A percentile compares a stretch with the other conserved stretches of the same genome.
These are phyloP conservation scores for Baorangia bicolor DNA, from an alignment of 768 basidiomycete species.

Conservation along the genomic window DNA sequence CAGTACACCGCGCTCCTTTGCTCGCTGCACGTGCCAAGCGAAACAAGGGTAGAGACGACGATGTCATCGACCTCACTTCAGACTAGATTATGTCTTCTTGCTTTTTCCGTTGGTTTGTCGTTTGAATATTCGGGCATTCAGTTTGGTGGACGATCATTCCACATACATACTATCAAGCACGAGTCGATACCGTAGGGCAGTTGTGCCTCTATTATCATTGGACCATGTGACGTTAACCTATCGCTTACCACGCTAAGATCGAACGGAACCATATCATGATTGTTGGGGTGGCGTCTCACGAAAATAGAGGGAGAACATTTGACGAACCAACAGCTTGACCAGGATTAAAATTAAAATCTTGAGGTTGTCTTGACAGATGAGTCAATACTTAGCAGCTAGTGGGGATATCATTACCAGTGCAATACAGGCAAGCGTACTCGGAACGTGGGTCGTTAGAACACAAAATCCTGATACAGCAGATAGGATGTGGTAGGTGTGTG, in stretches of 20 bases:
- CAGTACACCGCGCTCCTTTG: constrained; percentile 11
- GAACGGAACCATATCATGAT: too few species aligned
- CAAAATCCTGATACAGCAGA: constrained; percentile 9
- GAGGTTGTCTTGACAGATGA: too few species aligned
- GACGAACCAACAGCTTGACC: too few species aligned
- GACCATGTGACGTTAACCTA: background rate
- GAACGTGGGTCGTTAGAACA: background rate
- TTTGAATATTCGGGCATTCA: background rate
- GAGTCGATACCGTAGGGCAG: background rate
- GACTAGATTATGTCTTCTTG: constrained; percentile 4
- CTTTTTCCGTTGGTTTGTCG: background rate
- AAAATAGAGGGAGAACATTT: too few species aligned
- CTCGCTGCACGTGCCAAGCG: constrained; percentile 24
- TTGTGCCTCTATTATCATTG: background rate
- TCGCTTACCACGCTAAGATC: too few species aligned
- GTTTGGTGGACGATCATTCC: background rate
- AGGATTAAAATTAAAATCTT: too few species aligned
- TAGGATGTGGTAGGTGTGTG: background rate
- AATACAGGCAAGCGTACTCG: background rate
- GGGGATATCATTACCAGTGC: constrained; percentile 7
- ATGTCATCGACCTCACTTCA: constrained; percentile 45
- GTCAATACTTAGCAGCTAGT: too few species aligned
- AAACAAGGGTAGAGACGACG: constrained; percentile 11
- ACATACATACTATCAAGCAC: background rate
- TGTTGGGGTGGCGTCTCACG: too few species aligned